These are phyloP conservation scores for Daldinia caldariorum DNA, from an alignment of 495 filamentous ascomycete species.

Conservation along the genomic window DNA sequence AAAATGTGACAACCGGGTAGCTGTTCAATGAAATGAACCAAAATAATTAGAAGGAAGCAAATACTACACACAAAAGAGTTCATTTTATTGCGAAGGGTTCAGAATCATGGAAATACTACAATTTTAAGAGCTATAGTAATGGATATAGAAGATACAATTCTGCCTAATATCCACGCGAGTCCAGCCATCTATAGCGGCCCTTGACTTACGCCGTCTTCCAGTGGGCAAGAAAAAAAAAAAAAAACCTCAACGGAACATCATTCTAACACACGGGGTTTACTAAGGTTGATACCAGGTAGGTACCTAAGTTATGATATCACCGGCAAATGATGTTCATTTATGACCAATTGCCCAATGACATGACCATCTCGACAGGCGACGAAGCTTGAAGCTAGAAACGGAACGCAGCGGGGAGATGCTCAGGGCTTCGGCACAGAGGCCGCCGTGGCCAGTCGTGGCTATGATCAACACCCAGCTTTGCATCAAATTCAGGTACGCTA, in stretches of 20 bases:
- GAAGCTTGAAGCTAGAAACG: background rate
- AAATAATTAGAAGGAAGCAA: background rate
- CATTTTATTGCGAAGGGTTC: background rate
- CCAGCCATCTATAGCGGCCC: background rate
- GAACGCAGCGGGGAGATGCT: background rate
- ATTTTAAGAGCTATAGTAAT: background rate
- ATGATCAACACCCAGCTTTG: constrained; percentile 9
- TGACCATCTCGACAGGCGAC: background rate
- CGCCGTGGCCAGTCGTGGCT: background rate
- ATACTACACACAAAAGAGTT: background rate
- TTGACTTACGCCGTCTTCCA: background rate
- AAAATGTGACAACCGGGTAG: constrained; percentile 7
- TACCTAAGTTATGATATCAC: background rate
- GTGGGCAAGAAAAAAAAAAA: background rate
- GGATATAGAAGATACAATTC: background rate
- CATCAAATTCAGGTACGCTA: constrained; percentile 5
- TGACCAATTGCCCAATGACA: background rate
- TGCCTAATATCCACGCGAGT: constrained; percentile 7
- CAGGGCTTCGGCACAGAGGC: background rate
- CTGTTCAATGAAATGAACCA: background rate
- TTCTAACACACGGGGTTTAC: too few relatives aligned
- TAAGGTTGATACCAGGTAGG: too few relatives aligned
- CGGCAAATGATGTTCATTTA: too few relatives aligned
- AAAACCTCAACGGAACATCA: too few relatives aligned
- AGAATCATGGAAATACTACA: background rate